Conservation (phyloP, 441 rosid species). For the Populus hybrid region DNA sequence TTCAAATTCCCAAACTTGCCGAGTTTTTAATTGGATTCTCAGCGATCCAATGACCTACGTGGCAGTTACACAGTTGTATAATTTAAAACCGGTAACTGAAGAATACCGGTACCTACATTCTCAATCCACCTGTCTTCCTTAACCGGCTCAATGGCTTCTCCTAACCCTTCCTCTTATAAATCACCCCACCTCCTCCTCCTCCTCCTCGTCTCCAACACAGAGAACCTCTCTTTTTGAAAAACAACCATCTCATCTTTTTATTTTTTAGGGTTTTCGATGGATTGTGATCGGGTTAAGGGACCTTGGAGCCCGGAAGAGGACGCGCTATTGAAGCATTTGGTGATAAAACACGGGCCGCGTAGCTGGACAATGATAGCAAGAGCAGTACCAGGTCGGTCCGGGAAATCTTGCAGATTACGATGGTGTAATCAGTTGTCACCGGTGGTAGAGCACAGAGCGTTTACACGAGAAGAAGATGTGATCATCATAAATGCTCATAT, state of each 20-base stretch:
- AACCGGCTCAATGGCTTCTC: constrained; percentile 33
- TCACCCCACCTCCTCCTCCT: neutral
- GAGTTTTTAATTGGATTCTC: constrained; percentile 14
- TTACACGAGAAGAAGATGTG: constrained; percentile 54
- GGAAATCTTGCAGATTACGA: constrained; percentile 65
- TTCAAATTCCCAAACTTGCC: constrained; percentile 4
- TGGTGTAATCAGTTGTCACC: constrained; percentile 83
- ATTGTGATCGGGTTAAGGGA: constrained; percentile 49
- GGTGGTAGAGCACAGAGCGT: constrained; percentile 60
- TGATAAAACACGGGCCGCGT: constrained; percentile 49
- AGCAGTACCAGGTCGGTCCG: constrained; percentile 64
- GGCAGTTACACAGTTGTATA: constrained; percentile 28
- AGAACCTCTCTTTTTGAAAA: neutral
- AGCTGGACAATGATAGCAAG: constrained; percentile 63
- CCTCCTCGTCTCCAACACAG: neutral
- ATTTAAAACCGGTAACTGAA: constrained; percentile 20
- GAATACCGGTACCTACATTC: constrained; percentile 13
- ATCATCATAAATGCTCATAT: constrained; percentile 52
- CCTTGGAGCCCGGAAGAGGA: constrained; percentile 77
- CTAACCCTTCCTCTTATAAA: constrained; percentile 9
- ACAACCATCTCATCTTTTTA: neutral
- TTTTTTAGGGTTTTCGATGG: neutral
- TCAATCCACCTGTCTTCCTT: constrained; percentile 15
- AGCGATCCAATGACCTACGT: constrained; percentile 19
- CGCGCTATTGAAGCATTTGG: constrained; percentile 40